Base-by-base conservation (phyloP, 345 rosid genomes). In the Toxicodendron radicans region DNA sequence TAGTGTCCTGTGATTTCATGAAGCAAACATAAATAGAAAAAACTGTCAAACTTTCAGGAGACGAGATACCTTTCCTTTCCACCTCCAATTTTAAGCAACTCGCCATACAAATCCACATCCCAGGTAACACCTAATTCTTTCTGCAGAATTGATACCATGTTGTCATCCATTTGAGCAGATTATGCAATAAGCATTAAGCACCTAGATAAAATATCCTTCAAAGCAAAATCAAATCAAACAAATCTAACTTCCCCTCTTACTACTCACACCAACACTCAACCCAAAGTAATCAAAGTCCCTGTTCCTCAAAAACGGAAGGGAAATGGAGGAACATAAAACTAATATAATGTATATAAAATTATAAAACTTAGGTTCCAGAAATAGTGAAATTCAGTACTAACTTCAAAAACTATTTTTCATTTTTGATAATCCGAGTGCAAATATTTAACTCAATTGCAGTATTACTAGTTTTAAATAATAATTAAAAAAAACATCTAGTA, bases 81-180 rank as follows among this genome's bases (percentile, higher is more conserved):
- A 64, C 99, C 99, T 6, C 97, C 97, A 75, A 95, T 92, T 86
- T 95, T 95, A 75, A 95, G 91, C 75, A 95, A 81, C 68, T 95
- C 94, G 0, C 97, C 97, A 71, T 92, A 95, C 77, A 95, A 86
- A 68, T 95, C 97, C 61, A 95, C 95, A 82, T 87, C 97, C 99
- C 97, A 95, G 9, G 90, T 86, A 66, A 91, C 94, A 52, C 88
- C 94, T 84, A 92, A 66, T 74, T 83, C 97, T 90, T 78, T 91
- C 97, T 91, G 86, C 49, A 10, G 58, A 72, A 70, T 59, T 48
- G 16, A 46, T 60, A 27, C 56, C 56, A 18, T 43, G 43, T 45
- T 17, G 45, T 43, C 16, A 45, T 65, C 24, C 53, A 58, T 23
- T 41, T 38, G n/a, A 27, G 30, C 48, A n/a, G n/a, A 60, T 48